Conservation (phyloP, 1,284 basidiomycete genomes). For the Termitomyces sp. region DNA sequence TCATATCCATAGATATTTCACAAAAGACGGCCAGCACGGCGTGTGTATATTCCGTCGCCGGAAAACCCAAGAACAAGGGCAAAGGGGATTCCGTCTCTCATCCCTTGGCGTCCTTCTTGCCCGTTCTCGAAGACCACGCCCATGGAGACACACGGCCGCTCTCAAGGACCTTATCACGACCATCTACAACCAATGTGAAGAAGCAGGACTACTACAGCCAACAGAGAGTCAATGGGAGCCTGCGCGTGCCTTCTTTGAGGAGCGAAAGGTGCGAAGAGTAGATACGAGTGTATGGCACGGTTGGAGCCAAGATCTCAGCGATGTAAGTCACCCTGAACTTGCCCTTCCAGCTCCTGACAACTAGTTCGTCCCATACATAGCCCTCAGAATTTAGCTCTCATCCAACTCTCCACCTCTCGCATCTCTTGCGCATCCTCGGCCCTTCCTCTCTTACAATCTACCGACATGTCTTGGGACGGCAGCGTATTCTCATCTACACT, state of each 20-base stretch:
- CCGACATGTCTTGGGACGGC: slow-evolving; percentile 69
- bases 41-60: slow-evolving; percentile 68
- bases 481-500: slow-evolving; percentile 70
- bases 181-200: slow-evolving; percentile 51
- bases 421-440: slow-evolving; percentile 67
- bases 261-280: slow-evolving; percentile 42
- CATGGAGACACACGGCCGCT: slow-evolving; percentile 64
- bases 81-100: slow-evolving; percentile 72
- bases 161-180: slow-evolving; percentile 54
- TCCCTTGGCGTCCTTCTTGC: slow-evolving; percentile 73
- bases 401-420: slow-evolving; percentile 62
- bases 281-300: slow-evolving; percentile 57
- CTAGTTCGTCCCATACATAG: slow-evolving; percentile 24
- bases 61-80: slow-evolving; percentile 60
- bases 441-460: slow-evolving; percentile 72
- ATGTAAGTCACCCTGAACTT: slow-evolving; percentile 27
- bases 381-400: slow-evolving; percentile 31
- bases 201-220: slow-evolving; percentile 43
- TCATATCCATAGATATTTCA: slow-evolving; percentile 54
- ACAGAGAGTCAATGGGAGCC: slow-evolving; percentile 59
- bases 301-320: slow-evolving; percentile 60
- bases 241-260: slow-evolving; percentile 59
- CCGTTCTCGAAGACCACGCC: slow-evolving; percentile 55
- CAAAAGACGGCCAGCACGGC: slow-evolving; percentile 61
- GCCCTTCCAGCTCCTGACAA: neutral